Base-by-base conservation (phyloP, 2,329 filamentous ascomycete species). In the Beauveria australis region DNA sequence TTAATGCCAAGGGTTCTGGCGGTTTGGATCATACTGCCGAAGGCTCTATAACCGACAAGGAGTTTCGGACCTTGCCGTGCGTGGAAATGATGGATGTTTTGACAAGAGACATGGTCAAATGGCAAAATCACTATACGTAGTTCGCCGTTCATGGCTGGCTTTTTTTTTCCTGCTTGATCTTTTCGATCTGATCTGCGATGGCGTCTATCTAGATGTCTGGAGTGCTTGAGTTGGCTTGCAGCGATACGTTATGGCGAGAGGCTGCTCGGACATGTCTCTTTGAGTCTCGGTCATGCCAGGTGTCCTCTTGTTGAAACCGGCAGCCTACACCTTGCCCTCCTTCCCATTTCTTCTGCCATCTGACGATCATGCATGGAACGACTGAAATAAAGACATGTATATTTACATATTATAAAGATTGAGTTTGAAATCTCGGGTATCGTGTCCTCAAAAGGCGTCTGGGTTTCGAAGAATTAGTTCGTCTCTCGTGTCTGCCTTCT, bases 31-130 rank as follows among this genome's bases (percentile, higher is more conserved):
- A 51, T 10, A 5, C 19, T 22, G n/a, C 19, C 1, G 59, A 44
- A 14, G 24, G 18, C 12, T 28, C 53, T 24, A 16, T 48, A 41
- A 44, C 28, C 5, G 63, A 63, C 19, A 81, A 77, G 67, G 82
- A 87, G 1, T 96, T 96, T 72, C 89, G 87, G 66, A 83, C 88
- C 9, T 77, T 96, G 64, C 89, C 79, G 61, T 92, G 88, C 66
- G 79, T 90, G 64, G 90, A 95, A 74, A 95, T 96, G 90, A 95
- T 95, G 90, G 91, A 95, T 71, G 81, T 86, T 66, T 74, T 96
- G 71, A 92, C 89, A 63, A 82, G 89, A 63, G 86, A 92, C 71
- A 81, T 96, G 68, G 83, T 93, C 66, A 88, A 89, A 68, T 96
- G 91, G 91, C 91, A 96, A 75, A 87, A 88, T 65, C 83, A 89